Evolutionary conservation across 1,139 yeast genomes (phyloP).

Genomic region (Nakaseomyces sp.): DNA sequence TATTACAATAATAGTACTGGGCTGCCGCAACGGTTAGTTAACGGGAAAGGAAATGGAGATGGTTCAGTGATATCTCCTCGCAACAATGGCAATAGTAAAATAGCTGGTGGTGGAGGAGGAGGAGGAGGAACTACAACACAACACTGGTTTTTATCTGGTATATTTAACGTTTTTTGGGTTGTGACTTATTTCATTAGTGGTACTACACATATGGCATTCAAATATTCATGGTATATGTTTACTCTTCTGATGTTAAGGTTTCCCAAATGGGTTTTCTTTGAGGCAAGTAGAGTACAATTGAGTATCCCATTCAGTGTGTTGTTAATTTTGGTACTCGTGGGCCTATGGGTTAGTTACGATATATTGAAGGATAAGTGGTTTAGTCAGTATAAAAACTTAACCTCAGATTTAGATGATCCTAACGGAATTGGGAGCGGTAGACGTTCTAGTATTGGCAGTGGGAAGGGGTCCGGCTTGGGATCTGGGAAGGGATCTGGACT

Average conservation of each 20-base stretch:
- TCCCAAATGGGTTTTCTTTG: slow-evolving; percentile 13
- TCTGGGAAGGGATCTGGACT: no score
- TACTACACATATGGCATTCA: slow-evolving; percentile 5
- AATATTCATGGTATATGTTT: slow-evolving; percentile 7
- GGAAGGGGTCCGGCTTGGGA: background rate
- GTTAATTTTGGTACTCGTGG: slow-evolving; percentile 10
- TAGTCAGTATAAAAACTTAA: slow-evolving; percentile 14
- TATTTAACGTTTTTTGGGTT: slow-evolving; percentile 7
- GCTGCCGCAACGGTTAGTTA: slow-evolving; percentile 1
- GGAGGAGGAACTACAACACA: background rate
- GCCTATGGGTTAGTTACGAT: slow-evolving; percentile 11
- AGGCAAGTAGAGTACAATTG: slow-evolving; percentile 12
- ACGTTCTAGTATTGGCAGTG: background rate
- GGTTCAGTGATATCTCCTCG: no score
- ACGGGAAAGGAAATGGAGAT: no score
- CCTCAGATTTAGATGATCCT: slow-evolving; percentile 10
- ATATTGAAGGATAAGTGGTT: slow-evolving; percentile 15
- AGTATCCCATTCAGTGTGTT: slow-evolving; percentile 13
- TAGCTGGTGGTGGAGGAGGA: no score
- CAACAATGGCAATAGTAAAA: no score
- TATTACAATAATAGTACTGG: background rate
- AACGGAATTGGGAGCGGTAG: slow-evolving; percentile 4
- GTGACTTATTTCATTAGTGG: slow-evolving; percentile 6
- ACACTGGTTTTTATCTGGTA: slow-evolving; percentile 5
- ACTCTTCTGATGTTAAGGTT: slow-evolving; percentile 11